A percentile compares a stretch with the other conserved stretches of the same genome.
These are phyloP conservation scores for Ramaria rubella DNA, from an alignment of 768 basidiomycete genomes.

Conservation along the genomic window DNA sequence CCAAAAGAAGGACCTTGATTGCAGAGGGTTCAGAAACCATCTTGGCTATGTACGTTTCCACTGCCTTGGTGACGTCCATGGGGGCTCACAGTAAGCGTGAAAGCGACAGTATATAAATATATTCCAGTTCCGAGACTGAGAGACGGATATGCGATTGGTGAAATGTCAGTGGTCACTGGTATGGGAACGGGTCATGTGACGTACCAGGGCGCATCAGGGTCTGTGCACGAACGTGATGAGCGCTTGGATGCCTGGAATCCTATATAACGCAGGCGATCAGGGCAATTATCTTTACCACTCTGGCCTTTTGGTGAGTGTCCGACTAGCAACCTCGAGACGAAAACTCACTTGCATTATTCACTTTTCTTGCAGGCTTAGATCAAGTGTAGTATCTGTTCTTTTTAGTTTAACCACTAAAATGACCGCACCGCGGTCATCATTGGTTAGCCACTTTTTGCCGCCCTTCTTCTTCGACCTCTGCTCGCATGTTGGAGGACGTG, in stretches of 20 bases:
- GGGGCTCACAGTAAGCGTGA: too few relatives aligned
- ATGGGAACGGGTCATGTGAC: too few relatives aligned
- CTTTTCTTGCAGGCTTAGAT: constrained; percentile 8
- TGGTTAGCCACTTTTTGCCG: constrained; percentile 1
- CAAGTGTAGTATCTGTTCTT: constrained; percentile 9
- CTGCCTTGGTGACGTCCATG: constrained; percentile 96
- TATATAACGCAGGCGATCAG: too few relatives aligned
- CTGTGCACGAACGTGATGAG: too few relatives aligned
- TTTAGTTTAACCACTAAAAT: constrained; percentile 6
- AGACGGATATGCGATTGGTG: too few relatives aligned
- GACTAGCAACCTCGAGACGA: not conserved
- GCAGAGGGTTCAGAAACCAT: constrained; percentile 77
- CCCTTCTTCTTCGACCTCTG: constrained; percentile 7
- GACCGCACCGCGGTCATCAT: constrained; percentile 4
- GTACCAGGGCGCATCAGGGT: too few relatives aligned
- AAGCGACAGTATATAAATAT: too few relatives aligned
- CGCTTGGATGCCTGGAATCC: too few relatives aligned
- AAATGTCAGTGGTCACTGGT: too few relatives aligned
- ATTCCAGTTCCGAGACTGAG: too few relatives aligned
- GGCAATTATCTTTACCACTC: not conserved
- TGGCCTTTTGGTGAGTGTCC: constrained; percentile 5
- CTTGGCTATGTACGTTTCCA: constrained; percentile 91
- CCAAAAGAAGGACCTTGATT: constrained; percentile 96
- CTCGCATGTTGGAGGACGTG: constrained; percentile 6
- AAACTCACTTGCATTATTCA: not conserved